Percentiles rank a stretch among this genome's conserved stretches.
phyloP scores from a whole-genome alignment of 176 grass and related monocot genomes.

The Musa acuminata region DNA sequence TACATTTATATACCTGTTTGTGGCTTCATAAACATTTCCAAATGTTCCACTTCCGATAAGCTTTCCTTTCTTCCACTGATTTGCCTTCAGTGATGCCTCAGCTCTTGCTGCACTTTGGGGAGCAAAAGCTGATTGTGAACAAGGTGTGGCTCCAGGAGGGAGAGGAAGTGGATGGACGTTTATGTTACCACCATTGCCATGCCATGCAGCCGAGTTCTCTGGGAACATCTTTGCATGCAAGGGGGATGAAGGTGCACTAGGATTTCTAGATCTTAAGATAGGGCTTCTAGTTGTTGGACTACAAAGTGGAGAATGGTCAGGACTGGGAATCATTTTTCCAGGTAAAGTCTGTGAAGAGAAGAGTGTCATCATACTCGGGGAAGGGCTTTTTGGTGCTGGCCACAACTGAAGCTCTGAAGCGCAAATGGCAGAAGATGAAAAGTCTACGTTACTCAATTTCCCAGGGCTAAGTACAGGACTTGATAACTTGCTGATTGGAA shows the following conservation, averaged over 20 bases:
- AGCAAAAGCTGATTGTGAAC: conserved; percentile 32
- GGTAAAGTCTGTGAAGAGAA: conserved; percentile 38
- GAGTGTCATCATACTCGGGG: conserved; percentile 30
- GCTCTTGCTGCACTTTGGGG: conserved; percentile 38
- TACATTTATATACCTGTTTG: conserved; percentile 42
- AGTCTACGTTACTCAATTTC: no score
- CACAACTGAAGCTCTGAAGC: conserved; percentile 31
- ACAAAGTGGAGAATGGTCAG: conserved; percentile 46
- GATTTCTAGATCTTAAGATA: conserved; percentile 41
- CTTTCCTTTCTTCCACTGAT: conserved; percentile 88
- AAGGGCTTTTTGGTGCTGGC: conserved; percentile 42
- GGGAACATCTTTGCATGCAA: conserved; percentile 42
- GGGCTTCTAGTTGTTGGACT: conserved; percentile 40
- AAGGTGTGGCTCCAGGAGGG: conserved; percentile 50
- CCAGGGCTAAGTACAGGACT: conserved; percentile 40
- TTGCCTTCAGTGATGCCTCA: conserved; percentile 41
- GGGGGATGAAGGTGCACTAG: conserved; percentile 58
- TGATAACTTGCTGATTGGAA: neutral
- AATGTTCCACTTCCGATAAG: conserved; percentile 89
- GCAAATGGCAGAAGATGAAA: no score
- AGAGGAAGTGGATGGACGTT: conserved; percentile 66
- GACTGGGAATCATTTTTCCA: conserved; percentile 34
- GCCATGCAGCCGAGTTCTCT: conserved; percentile 31
- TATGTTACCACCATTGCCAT: conserved; percentile 32
- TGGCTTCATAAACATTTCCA: conserved; percentile 88